Conservation (phyloP, 2,329 filamentous ascomycete species). For the Colletotrichum horii region DNA sequence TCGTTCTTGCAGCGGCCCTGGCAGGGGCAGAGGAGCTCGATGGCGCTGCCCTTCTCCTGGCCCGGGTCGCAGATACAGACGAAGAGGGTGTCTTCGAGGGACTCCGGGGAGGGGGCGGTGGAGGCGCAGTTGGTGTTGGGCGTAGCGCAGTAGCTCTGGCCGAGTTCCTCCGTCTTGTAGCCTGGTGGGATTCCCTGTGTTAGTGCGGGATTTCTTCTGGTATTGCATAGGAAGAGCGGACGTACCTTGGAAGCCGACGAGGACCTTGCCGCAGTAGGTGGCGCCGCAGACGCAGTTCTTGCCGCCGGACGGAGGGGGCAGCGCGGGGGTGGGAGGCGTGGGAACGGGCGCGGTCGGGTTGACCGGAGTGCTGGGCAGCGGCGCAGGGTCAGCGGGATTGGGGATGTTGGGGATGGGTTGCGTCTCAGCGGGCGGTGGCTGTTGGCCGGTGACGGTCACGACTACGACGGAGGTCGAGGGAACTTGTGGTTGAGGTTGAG, state of each 20-base stretch:
- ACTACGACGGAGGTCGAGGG: not conserved
- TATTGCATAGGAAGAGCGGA: not conserved
- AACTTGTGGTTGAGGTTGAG: not conserved
- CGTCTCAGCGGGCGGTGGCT: not conserved
- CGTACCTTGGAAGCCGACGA: slow-evolving; percentile 29
- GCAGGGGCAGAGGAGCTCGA: slow-evolving; percentile 45
- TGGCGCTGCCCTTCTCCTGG: slow-evolving; percentile 35
- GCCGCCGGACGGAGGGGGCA: slow-evolving; percentile 21
- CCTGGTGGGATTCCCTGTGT: not conserved
- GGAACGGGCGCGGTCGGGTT: not conserved
- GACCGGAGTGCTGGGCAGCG: not conserved
- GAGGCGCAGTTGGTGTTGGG: slow-evolving; percentile 37
- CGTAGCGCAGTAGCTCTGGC: slow-evolving; percentile 41
- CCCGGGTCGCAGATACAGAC: slow-evolving; percentile 42
- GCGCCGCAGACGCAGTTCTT: slow-evolving; percentile 46
- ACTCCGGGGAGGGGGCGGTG: slow-evolving; percentile 32
- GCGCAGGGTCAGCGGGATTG: not conserved
- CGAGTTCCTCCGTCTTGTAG: slow-evolving; percentile 31
- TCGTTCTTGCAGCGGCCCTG: slow-evolving; percentile 41
- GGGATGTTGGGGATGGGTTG: slow-evolving; percentile 2
- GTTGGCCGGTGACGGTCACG: slow-evolving; percentile 5
- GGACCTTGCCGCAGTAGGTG: slow-evolving; percentile 44
- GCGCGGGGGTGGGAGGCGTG: not conserved
- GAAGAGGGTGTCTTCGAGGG: slow-evolving; percentile 34
- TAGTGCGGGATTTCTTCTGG: not conserved